Conservation (phyloP, 352 stramenopile genomes). For the Sclerospora graminicola region DNA sequence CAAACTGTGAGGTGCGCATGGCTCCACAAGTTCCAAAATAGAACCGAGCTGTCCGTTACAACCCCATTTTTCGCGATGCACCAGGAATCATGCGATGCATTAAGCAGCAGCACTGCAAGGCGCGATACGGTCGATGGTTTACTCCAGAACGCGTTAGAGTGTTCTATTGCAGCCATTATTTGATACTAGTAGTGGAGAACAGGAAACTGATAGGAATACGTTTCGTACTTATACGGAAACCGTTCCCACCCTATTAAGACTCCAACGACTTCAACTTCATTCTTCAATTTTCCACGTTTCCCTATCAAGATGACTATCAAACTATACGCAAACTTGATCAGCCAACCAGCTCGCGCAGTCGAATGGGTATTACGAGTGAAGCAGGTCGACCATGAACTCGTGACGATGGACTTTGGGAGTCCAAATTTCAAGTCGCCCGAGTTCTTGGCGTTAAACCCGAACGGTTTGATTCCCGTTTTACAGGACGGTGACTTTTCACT, state of each 20-base stretch:
- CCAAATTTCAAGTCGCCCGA: constrained; percentile 26
- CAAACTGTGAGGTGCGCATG: constrained; percentile 72
- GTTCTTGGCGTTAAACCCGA: constrained; percentile 30
- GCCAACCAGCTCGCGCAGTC: constrained; percentile 23
- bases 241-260: neutral
- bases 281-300: too few relatives aligned
- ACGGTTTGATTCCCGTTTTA: constrained; percentile 27
- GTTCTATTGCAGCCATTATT: constrained; percentile 17
- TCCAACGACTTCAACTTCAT: too few relatives aligned
- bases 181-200: too few relatives aligned
- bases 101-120: constrained; percentile 56
- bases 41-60: constrained; percentile 15
- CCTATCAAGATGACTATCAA: constrained; percentile 20
- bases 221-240: neutral
- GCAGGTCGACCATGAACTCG: constrained; percentile 27
- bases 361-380: constrained; percentile 32
- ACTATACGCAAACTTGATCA: constrained; percentile 37
- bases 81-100: constrained; percentile 38
- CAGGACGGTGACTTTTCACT: constrained; percentile 32
- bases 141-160: constrained; percentile 55
- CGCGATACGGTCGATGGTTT: constrained; percentile 25
- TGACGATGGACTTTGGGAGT: constrained; percentile 19
- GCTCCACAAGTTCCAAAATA: constrained; percentile 70
- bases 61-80: constrained; percentile 16
- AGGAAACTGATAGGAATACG: too few relatives aligned